Evolutionary conservation across 2,329 filamentous ascomycete genomes (phyloP).

Genomic region (Diaporthe sp.): DNA sequence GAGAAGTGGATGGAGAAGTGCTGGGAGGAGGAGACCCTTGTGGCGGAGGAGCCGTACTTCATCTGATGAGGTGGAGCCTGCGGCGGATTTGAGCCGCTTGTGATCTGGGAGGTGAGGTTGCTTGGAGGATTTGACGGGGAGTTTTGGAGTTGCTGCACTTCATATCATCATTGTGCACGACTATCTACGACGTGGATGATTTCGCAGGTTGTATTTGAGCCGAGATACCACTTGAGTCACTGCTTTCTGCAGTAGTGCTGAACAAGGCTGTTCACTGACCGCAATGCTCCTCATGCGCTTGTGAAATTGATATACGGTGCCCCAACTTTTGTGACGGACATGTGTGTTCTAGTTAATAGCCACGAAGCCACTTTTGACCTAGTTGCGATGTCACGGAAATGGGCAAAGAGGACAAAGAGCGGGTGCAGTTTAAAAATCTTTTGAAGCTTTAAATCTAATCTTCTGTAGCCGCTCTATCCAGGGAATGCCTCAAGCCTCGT

Average conservation of each 20-base stretch:
- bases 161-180: background rate
- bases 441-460: background rate
- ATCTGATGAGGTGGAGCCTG: conserved; percentile 14
- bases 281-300: too few relatives aligned
- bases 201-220: background rate
- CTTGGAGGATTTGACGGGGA: background rate
- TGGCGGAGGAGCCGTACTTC: conserved; percentile 81
- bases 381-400: background rate
- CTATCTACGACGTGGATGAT: background rate
- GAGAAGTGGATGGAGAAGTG: conserved; percentile 82
- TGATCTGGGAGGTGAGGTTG: background rate
- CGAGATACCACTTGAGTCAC: conserved; percentile 15
- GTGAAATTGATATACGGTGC: background rate
- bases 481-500: background rate
- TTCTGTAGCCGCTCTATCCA: background rate
- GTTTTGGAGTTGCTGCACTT: background rate
- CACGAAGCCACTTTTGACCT: too few relatives aligned
- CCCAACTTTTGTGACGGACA: background rate
- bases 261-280: background rate
- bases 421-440: background rate
- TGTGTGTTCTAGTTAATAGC: background rate
- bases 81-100: background rate
- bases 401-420: too few relatives aligned
- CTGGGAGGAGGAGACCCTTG: conserved; percentile 81
- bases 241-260: background rate